Evolutionary conservation across 202 grass and related monocot species (phyloP).

Genomic region (Setaria italica): DNA sequence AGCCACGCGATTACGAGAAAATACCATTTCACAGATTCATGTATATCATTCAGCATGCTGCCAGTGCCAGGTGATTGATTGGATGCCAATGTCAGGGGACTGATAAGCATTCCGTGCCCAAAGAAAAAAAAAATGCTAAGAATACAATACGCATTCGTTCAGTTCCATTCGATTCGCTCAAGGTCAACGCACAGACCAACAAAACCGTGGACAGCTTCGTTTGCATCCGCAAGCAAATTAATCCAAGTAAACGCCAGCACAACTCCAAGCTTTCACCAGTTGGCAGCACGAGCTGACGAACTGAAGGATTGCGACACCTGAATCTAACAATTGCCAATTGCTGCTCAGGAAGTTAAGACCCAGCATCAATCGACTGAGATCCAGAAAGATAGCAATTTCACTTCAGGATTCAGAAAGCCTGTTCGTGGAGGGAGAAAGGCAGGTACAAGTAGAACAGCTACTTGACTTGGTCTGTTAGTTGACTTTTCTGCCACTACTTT

Average conservation of each 20-base stretch:
- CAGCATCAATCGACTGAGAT: background rate
- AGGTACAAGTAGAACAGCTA: background rate
- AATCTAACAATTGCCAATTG: conserved; percentile 1
- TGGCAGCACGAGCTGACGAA: conserved; percentile 2
- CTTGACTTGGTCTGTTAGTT: background rate
- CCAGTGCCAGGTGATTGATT: background rate
- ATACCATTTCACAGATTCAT: background rate
- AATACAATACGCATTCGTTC: background rate
- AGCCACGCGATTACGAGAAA: background rate
- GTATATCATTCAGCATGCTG: no score
- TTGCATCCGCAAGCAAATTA: background rate
- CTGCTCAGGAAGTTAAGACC: background rate
- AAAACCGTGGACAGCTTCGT: background rate
- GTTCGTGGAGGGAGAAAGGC: background rate
- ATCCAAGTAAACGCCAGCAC: background rate
- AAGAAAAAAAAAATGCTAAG: background rate
- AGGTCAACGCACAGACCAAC: conserved; percentile 8
- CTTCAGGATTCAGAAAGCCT: background rate
- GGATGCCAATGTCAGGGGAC: background rate
- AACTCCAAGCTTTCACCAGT: background rate
- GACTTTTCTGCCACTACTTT: conserved; percentile 33
- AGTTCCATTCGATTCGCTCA: background rate
- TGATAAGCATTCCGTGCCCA: background rate
- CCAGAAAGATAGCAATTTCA: background rate
- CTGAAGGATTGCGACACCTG: conserved; percentile 28